Conservation (phyloP, 306 rosid species). For the Acacia crassicarpa region DNA sequence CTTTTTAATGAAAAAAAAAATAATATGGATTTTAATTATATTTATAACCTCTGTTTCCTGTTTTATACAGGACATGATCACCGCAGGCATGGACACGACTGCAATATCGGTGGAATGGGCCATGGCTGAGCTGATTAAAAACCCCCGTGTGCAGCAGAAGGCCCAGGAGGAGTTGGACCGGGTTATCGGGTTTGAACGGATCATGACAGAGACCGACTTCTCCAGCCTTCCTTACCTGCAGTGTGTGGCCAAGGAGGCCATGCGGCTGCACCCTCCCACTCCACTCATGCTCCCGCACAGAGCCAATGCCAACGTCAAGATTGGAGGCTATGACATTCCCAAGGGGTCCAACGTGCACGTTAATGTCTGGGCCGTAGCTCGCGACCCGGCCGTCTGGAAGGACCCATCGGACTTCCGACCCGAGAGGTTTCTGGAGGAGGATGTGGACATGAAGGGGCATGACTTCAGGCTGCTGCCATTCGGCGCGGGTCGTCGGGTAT, state of each 20-base stretch:
- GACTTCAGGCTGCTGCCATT: constrained; percentile 76
- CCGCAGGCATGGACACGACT: constrained; percentile 88
- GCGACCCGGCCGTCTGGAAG: constrained; percentile 74
- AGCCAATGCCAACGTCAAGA: constrained; percentile 66
- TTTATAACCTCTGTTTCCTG: not conserved
- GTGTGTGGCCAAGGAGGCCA: constrained; percentile 71
- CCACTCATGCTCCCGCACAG: constrained; percentile 93
- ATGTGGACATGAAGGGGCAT: constrained; percentile 93
- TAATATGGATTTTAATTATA: not conserved
- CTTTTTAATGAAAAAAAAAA: not conserved
- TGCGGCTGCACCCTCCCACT: constrained; percentile 90
- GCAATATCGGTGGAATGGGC: constrained; percentile 81
- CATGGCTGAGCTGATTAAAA: constrained; percentile 77
- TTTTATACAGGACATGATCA: constrained; percentile 71
- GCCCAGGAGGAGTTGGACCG: constrained; percentile 81
- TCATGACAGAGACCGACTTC: constrained; percentile 64
- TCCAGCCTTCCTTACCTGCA: constrained; percentile 75
- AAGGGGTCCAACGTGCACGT: constrained; percentile 85
- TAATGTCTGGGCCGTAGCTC: constrained; percentile 86
- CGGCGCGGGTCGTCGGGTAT: constrained; percentile 82
- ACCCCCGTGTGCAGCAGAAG: constrained; percentile 81
- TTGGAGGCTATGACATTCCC: constrained; percentile 87
- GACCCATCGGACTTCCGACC: constrained; percentile 71
- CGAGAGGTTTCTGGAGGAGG: constrained; percentile 81
- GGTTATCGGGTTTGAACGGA: constrained; percentile 66